Conservation (phyloP, 2,329 filamentous ascomycete species). For the Aspergillus glaucus region DNA sequence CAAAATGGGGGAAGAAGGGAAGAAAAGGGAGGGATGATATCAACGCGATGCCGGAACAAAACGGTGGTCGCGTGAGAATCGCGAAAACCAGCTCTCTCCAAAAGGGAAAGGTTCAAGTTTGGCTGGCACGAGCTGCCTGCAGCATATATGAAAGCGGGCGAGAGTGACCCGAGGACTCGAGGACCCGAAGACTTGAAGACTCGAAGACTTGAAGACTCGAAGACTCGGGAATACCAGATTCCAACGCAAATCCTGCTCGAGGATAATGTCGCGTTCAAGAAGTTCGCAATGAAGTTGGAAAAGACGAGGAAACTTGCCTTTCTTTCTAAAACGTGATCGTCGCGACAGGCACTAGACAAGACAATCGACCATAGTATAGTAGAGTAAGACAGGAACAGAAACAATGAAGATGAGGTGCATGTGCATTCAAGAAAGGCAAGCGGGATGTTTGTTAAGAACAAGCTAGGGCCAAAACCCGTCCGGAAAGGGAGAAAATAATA, state of each 20-base stretch:
- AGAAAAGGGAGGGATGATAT: neutral
- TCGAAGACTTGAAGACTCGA: neutral
- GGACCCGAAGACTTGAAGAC: no score
- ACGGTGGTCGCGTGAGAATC: neutral
- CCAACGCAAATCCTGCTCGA: neutral
- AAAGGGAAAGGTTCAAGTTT: neutral
- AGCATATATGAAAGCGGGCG: neutral
- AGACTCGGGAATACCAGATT: neutral
- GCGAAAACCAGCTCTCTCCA: neutral
- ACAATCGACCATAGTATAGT: neutral
- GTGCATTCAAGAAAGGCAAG: no score
- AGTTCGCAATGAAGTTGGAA: neutral
- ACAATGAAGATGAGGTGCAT: neutral
- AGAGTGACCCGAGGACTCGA: neutral
- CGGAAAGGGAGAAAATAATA: neutral
- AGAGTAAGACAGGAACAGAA: neutral
- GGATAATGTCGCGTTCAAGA: neutral
- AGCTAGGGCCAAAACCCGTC: neutral
- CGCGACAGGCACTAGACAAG: neutral
- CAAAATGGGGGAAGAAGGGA: conserved; percentile 7
- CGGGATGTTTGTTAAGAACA: neutral
- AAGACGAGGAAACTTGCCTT: neutral
- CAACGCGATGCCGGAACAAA: neutral
- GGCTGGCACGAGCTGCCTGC: neutral
- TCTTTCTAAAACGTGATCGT: neutral